Percentiles rank a stretch among this genome's conserved stretches.
These are phyloP conservation scores for Diplodia corticola DNA, from an alignment of 2,329 filamentous ascomycete species.

Conservation along the genomic window DNA sequence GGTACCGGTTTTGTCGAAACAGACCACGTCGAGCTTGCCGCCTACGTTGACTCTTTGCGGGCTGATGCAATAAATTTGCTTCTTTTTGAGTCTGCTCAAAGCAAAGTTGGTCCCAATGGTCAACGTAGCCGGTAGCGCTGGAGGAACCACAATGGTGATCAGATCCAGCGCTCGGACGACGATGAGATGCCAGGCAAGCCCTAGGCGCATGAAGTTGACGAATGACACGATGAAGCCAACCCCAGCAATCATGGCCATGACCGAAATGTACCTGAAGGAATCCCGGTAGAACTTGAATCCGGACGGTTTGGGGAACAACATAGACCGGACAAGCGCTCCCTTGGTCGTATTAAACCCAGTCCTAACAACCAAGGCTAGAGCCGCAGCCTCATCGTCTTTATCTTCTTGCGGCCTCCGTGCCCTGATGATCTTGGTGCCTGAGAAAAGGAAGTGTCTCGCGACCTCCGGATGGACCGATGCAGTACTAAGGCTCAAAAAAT, in stretches of 20 bases:
- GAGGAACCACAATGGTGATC: conserved; percentile 96
- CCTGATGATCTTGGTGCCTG: conserved; percentile 91
- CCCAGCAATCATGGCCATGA: conserved; percentile 85
- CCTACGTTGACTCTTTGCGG: conserved; percentile 96
- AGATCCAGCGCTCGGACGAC: conserved; percentile 89
- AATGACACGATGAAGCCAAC: conserved; percentile 90
- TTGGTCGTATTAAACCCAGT: conserved; percentile 99
- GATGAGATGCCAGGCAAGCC: conserved; percentile 84
- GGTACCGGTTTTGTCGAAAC: conserved; percentile 99
- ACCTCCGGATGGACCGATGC: conserved; percentile 80
- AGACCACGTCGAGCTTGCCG: conserved; percentile 92
- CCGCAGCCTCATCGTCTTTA: conserved; percentile 82
- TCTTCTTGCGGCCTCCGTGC: conserved; percentile 85
- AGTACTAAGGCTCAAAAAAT: conserved; percentile 72
- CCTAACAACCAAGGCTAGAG: conserved; percentile 85
- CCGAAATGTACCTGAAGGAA: conserved; percentile 95
- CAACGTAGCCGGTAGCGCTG: conserved; percentile 88
- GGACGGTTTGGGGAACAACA: conserved; percentile 97
- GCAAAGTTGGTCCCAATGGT: conserved; percentile 98
- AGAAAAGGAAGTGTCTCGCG: conserved; percentile 88
- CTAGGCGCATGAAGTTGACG: conserved; percentile 85
- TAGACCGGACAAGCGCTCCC: conserved; percentile 89
- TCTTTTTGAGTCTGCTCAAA: conserved; percentile 77
- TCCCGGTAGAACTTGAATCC: conserved; percentile 99
- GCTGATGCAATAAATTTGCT: conserved; percentile 96